Percentiles rank a stretch among this genome's conserved stretches.
Evolutionary conservation across 2,329 filamentous ascomycete species (phyloP).

Genomic region (Fusarium sp.): DNA sequence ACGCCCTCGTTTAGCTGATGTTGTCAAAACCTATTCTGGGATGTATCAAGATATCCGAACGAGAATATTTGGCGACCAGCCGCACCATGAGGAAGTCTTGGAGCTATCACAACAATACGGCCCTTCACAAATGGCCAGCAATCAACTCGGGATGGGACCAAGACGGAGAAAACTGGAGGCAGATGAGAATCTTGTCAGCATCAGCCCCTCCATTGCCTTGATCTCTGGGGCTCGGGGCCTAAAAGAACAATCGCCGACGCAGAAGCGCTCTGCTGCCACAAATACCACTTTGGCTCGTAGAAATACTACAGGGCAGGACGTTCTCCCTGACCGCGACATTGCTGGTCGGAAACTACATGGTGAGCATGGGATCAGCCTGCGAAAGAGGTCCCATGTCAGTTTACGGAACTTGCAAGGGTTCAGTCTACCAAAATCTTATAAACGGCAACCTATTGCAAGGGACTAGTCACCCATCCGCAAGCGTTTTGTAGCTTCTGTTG

Average conservation of each 20-base stretch:
- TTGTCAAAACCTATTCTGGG: slow-evolving; percentile 49
- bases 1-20: slow-evolving; percentile 46
- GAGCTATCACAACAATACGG: slow-evolving; percentile 18
- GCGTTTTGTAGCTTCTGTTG: slow-evolving; percentile 76
- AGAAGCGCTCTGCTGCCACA: slow-evolving; percentile 11
- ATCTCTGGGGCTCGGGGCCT: background rate
- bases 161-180: background rate
- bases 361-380: slow-evolving; percentile 61
- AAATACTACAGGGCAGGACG: slow-evolving; percentile 41
- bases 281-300: slow-evolving; percentile 24
- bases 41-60: slow-evolving; percentile 21
- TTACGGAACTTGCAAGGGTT: slow-evolving; percentile 66
- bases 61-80: slow-evolving; percentile 3
- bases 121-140: slow-evolving; percentile 35
- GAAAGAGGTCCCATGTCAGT: slow-evolving; percentile 69
- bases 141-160: background rate
- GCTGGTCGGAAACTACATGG: slow-evolving; percentile 46
- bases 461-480: slow-evolving; percentile 81
- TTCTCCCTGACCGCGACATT: slow-evolving; percentile 46
- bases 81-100: background rate
- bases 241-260: background rate
- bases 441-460: slow-evolving; percentile 77
- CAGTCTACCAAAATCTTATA: slow-evolving; percentile 69
- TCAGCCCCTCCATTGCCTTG: background rate
- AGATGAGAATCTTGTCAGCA: slow-evolving; percentile 14